Evolutionary conservation across 176 grass and related monocot species (phyloP), one percentile per base, ranked within the genome.

Genomic region (Otatea glauca): DNA sequence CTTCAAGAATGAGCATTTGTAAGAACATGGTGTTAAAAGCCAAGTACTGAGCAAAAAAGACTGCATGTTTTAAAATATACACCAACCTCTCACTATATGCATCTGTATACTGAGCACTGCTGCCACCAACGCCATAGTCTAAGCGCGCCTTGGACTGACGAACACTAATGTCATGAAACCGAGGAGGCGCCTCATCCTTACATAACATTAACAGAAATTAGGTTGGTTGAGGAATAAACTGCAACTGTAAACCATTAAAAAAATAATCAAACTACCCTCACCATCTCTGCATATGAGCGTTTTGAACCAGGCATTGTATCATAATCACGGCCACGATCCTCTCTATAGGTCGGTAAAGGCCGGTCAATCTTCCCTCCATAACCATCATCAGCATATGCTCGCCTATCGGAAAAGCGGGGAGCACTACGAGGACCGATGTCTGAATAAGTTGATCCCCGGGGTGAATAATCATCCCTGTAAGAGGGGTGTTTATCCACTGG

Each of bases 391-490:
- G 51, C 53, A 85, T 92, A 93, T 75, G 80, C 81, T 69, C 88
- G 80, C 64, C 93, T 85, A 72, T 95, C 88, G 34, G 85, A 81
- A 85, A 92, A 56, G 27, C 90, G 87, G 55, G 91, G 80, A 78
- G 86, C 81, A 13, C 79, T 82, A 78, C 87, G 86, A 88, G 83
- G 83, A 86, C 78, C 85, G 35, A 92, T 53, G 74, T 92, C 90
- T 44, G 88, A 84, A 92, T 88, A 95, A 60, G 82, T 62, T 50
- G 93, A 78, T 32, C 86, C 90, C 21, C 90, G 90, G 24, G 88
- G 87, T 20, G 51, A 89, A 81, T 92, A 95, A 20, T 96, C 91
- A 54, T 98, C 91, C 80, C 86, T 98, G 45, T 89, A 93, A 83
- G 90, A 77, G 71, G 77, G 74, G 39, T 42, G 87, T 70, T 77